Base-by-base conservation (phyloP, 2,329 filamentous ascomycete genomes). In the Thermoascus crustaceus region DNA sequence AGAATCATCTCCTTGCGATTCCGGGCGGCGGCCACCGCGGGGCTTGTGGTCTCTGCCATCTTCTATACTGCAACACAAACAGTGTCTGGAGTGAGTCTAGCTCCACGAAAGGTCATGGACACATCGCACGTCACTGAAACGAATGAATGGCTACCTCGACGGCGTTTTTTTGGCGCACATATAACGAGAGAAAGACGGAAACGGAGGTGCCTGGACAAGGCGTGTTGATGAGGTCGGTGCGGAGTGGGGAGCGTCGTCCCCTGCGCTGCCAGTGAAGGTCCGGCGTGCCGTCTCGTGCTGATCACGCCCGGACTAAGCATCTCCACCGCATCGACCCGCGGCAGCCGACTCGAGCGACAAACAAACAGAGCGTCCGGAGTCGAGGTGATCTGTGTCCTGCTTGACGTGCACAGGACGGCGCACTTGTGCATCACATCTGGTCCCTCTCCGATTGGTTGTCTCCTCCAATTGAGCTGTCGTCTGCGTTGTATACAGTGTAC, bases 1-100 rank as follows among this genome's bases (percentile, higher is more conserved):
- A 79, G 61, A 20, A 80, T 37, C 20, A 52, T 59, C 45, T 71
- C 63, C 55, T 71, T 73, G 22, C 60, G 55, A 44, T 49, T 40
- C 41, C 34, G 36, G 43, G 48, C 37, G 38, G 47, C 38, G 30
- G 33, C 25, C 17, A 24, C 18, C 35, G 41, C 19, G 4, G 43
- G 30, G 31, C 40, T 11, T 38, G 40, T 16, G 33, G 35, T 22
- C 33, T 49, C 41, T 27, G 44, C 40, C 48, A 54, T 54, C 4
- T 19, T 32, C 13, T 17, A 14, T 17, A 17, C 9, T 29, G 26
- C 18, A 29, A 29, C n/a, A n/a, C n/a, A n/a, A 29, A 13, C 14
- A 29, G 18, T 29, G 26, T 29, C 26, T 17, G 26, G n/a, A 29
- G 16, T 13, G 9, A 29, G 26, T 29, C 26, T 13, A 29, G 14